phyloP scores from a whole-genome alignment of 352 stramenopile species.

The Globisporangium nagaii region DNA sequence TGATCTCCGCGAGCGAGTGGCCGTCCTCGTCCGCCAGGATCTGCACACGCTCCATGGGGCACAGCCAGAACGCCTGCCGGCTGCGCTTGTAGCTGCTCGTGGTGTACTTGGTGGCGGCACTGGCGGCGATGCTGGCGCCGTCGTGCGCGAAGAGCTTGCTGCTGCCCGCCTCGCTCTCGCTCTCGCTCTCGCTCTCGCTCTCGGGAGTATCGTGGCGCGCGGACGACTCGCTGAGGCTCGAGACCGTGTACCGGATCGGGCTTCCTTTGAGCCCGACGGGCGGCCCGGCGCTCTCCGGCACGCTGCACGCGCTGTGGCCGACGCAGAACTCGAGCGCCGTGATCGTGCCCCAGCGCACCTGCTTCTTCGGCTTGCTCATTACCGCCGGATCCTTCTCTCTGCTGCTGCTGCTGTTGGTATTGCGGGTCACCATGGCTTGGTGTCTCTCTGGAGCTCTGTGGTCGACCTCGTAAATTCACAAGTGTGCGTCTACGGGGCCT shows the following conservation, averaged over 20 bases:
- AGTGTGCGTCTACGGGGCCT: too few relatives aligned
- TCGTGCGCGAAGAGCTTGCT: too few relatives aligned
- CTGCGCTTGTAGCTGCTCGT: constrained; percentile 12
- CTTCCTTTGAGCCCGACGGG: constrained; percentile 41
- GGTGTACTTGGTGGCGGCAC: too few relatives aligned
- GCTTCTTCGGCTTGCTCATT: constrained; percentile 19
- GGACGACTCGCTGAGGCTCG: constrained; percentile 2
- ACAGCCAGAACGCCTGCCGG: constrained; percentile 38
- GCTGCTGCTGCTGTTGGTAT: too few relatives aligned
- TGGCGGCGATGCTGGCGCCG: too few relatives aligned
- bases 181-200: constrained; percentile 13
- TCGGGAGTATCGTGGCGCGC: too few relatives aligned
- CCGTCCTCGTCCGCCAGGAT: constrained; percentile 28
- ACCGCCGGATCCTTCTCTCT: too few relatives aligned
- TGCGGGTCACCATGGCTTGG: too few relatives aligned
- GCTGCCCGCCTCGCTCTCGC: constrained; percentile 7
- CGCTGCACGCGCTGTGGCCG: constrained; percentile 42
- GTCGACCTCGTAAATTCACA: too few relatives aligned
- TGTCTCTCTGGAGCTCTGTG: too few relatives aligned
- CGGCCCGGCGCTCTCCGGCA: constrained; percentile 38
- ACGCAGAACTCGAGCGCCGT: constrained; percentile 44
- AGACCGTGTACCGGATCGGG: constrained; percentile 24
- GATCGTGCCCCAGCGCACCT: constrained; percentile 35
- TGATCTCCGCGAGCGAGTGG: constrained; percentile 36
- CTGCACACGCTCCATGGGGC: constrained; percentile 38